Evolutionary conservation across 106 monocot genomes (phyloP).

Genomic region (Allium cepa): DNA sequence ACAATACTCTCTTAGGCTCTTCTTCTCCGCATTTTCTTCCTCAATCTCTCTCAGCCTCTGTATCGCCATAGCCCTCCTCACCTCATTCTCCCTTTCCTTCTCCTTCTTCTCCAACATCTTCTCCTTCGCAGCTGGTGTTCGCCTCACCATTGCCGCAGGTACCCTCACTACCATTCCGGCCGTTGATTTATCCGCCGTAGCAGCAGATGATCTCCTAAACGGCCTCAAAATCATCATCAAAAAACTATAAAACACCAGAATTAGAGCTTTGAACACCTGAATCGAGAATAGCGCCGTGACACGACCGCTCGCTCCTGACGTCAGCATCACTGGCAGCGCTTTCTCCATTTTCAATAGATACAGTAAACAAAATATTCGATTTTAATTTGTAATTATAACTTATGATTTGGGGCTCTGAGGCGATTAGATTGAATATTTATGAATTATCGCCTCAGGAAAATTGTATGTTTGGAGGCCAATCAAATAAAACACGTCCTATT

Average conservation of each 20-base stretch:
- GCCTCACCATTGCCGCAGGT: background rate
- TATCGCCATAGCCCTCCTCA: constrained; percentile 63
- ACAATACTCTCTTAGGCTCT: constrained; percentile 32
- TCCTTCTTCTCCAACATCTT: constrained; percentile 8
- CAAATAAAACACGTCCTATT: too few relatives aligned
- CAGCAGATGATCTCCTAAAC: constrained; percentile 11
- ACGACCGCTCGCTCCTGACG: constrained; percentile 30
- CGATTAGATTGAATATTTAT: too few relatives aligned
- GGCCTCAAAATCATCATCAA: constrained; percentile 35
- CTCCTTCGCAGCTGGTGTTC: background rate
- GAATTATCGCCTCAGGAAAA: too few relatives aligned
- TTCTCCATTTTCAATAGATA: background rate
- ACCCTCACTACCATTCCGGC: background rate
- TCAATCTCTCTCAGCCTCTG: constrained; percentile 20
- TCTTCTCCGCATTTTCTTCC: constrained; percentile 6
- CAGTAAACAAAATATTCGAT: too few relatives aligned
- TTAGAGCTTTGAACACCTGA: constrained; percentile 13
- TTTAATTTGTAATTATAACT: too few relatives aligned
- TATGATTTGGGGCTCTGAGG: too few relatives aligned
- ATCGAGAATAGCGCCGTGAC: constrained; percentile 35
- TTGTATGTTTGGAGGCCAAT: too few relatives aligned
- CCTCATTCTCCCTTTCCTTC: constrained; percentile 28
- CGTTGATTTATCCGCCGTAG: background rate
- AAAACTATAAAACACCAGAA: constrained; percentile 27
- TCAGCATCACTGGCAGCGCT: constrained; percentile 22